Conservation (phyloP, 2,329 filamentous ascomycete genomes). For the Fusarium heterosporum region DNA sequence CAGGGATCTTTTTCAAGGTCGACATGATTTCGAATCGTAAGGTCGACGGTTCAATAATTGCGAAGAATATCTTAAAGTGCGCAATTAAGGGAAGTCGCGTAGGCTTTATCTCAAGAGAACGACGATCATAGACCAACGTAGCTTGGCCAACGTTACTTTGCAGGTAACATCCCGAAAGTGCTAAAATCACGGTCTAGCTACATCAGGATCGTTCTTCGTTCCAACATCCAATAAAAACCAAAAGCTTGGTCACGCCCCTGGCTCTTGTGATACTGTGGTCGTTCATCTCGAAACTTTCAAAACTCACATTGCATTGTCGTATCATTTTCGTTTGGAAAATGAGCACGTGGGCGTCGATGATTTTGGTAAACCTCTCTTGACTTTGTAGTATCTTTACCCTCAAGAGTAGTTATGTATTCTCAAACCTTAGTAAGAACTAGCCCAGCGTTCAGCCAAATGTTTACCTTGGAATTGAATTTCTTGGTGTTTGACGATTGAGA, state of each 20-base stretch:
- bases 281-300: neutral
- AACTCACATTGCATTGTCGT: neutral
- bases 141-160: neutral
- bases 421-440: too few relatives aligned
- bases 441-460: too few relatives aligned
- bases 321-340: too few relatives aligned
- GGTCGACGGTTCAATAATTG: accelerated
- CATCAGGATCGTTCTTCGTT: neutral
- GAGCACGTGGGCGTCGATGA: too few relatives aligned
- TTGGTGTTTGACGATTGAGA: too few relatives aligned
- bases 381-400: too few relatives aligned
- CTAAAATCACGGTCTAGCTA: neutral
- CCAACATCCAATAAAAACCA: neutral
- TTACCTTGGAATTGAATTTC: too few relatives aligned
- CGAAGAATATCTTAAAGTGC: neutral
- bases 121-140: constrained; percentile 4
- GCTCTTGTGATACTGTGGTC: neutral
- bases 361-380: too few relatives aligned
- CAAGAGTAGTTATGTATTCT: too few relatives aligned
- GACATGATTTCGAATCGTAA: accelerated
- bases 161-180: neutral
- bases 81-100: constrained; percentile 6
- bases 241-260: neutral
- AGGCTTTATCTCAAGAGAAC: neutral
- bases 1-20: neutral